These are phyloP conservation scores for Perilla frutescens DNA, from an alignment of 257 asterid genomes.

Conservation along the genomic window DNA sequence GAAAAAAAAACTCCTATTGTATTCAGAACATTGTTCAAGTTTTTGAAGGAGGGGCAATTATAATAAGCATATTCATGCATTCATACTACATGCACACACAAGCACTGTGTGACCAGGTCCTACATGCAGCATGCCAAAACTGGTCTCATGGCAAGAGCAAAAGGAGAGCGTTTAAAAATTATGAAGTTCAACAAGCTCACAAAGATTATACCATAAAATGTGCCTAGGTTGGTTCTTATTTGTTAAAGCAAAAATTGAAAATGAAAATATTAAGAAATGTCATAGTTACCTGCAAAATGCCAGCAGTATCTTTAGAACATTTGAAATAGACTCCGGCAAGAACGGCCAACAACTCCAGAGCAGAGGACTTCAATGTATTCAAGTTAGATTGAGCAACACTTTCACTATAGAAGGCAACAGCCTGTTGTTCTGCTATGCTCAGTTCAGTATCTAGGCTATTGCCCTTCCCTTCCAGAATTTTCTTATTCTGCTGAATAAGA, in stretches of 20 bases:
- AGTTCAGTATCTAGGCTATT: constrained; percentile 42
- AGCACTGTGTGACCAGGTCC: not conserved
- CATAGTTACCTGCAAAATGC: constrained; percentile 67
- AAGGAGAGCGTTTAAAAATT: not conserved
- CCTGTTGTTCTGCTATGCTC: constrained; percentile 58
- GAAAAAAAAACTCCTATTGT: not conserved
- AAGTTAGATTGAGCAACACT: constrained; percentile 69
- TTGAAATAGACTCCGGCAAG: constrained; percentile 59
- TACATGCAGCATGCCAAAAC: constrained; percentile 11
- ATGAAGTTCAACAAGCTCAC: not conserved
- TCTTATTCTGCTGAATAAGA: constrained; percentile 82
- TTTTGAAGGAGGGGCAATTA: not conserved
- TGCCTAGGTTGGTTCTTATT: not conserved
- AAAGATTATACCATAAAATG: constrained; percentile 1
- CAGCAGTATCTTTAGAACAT: constrained; percentile 71
- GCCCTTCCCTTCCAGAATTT: constrained; percentile 59
- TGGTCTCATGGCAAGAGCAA: not conserved
- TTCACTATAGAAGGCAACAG: constrained; percentile 57
- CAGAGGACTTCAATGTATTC: constrained; percentile 61
- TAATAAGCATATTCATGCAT: not conserved
- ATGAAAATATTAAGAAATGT: not conserved
- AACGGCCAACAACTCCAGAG: constrained; percentile 57
- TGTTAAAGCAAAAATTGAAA: constrained; percentile 10
- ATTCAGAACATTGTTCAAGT: constrained; percentile 11
- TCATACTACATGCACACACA: not conserved